Percentiles rank a stretch among this genome's conserved stretches.
phyloP scores from a whole-genome alignment of 805 yeast genomes.

The Cyberlindnera amylophila region DNA sequence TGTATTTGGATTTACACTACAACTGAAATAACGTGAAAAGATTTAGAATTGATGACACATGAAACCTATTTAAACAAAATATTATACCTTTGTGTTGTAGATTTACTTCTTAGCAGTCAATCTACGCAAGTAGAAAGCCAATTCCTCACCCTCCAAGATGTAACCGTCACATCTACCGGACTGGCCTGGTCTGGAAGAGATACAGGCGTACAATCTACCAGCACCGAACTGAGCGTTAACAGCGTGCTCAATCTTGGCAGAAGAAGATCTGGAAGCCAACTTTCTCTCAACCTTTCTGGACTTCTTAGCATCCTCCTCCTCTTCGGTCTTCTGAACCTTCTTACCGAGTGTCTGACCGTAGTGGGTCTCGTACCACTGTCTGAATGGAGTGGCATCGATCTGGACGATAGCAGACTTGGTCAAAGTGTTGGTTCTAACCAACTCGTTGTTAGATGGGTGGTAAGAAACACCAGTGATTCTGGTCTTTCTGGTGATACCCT shows the following conservation, averaged over 20 bases:
- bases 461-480: conserved; percentile 96
- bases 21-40: conserved; percentile 27
- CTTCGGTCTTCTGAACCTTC: conserved; percentile 54
- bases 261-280: conserved; percentile 87
- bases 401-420: conserved; percentile 99
- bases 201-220: conserved; percentile 98
- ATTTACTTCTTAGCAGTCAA: conserved; percentile 96
- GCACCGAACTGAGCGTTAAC: conserved; percentile 96
- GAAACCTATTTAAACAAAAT: conserved; percentile 18
- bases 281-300: conserved; percentile 84
- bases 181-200: conserved; percentile 99
- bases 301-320: conserved; percentile 60
- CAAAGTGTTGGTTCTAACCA: conserved; percentile 99
- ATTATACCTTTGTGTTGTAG: conserved; percentile 13
- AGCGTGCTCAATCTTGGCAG: conserved; percentile 82
- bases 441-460: conserved; percentile 99
- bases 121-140: conserved; percentile 99
- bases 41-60: conserved; percentile 26
- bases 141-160: conserved; percentile 99
- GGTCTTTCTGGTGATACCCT: conserved; percentile 98
- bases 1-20: too few species aligned
- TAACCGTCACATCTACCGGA: conserved; percentile 99
- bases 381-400: conserved; percentile 99
- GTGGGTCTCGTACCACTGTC: conserved; percentile 98
- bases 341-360: conserved; percentile 93